phyloP scores from a whole-genome alignment of 768 basidiomycete species.

The Suillus clintonianus region DNA sequence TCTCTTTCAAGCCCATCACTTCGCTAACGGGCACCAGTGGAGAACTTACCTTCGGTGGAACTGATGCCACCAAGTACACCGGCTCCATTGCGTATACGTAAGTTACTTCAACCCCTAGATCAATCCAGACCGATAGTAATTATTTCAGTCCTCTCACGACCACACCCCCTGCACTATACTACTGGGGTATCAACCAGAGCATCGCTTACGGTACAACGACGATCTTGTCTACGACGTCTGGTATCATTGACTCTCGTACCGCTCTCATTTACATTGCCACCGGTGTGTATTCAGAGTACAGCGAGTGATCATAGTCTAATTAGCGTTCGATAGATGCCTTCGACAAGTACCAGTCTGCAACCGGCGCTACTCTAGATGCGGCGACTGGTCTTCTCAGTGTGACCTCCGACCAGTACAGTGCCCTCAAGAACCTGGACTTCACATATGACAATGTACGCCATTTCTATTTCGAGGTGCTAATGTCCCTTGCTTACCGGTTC shows the following conservation, averaged over 20 bases:
- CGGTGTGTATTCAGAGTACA: conserved; percentile 20
- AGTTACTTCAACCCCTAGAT: conserved; percentile 9
- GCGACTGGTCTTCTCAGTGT: conserved; percentile 16
- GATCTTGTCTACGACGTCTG: conserved; percentile 48
- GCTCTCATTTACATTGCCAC: conserved; percentile 51
- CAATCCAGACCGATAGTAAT: not conserved
- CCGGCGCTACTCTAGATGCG: conserved; percentile 12
- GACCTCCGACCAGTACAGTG: conserved; percentile 4
- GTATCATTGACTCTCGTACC: conserved; percentile 64
- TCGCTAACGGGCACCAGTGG: conserved; percentile 41
- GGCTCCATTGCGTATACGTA: conserved; percentile 47
- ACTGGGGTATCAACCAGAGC: conserved; percentile 64
- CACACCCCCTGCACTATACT: conserved; percentile 45
- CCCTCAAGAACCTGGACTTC: conserved; percentile 10
- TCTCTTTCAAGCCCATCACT: conserved; percentile 53
- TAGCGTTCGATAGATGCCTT: conserved; percentile 24
- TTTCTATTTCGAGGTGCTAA: not conserved
- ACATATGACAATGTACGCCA: conserved; percentile 1
- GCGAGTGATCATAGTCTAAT: not conserved
- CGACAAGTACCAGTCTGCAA: conserved; percentile 18
- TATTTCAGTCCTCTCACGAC: conserved; percentile 44
- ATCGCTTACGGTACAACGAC: conserved; percentile 50
- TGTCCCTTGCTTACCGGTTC: not conserved
- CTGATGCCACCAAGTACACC: conserved; percentile 23
- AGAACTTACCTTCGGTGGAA: conserved; percentile 53